These are phyloP conservation scores for Glycine soja DNA, from an alignment of 306 rosid species.

Conservation along the genomic window DNA sequence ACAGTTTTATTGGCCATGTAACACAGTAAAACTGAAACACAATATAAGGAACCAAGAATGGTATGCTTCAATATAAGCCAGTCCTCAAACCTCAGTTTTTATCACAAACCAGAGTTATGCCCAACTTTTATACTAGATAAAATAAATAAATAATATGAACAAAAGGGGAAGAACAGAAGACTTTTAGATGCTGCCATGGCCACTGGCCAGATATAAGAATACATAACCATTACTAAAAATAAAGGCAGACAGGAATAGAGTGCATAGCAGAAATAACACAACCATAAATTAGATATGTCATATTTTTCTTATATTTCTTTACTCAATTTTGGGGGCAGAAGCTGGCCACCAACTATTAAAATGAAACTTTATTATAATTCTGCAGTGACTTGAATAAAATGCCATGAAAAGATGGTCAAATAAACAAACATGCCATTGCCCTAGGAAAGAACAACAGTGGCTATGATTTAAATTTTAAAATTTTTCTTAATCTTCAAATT, in stretches of 20 bases:
- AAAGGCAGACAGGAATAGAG: not conserved
- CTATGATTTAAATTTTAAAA: not conserved
- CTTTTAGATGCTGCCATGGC: conserved; percentile 6
- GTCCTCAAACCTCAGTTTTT: not conserved
- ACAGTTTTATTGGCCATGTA: not conserved
- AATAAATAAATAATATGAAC: not conserved
- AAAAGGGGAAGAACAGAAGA: not conserved
- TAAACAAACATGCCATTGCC: conserved; percentile 21
- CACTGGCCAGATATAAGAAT: conserved; percentile 5
- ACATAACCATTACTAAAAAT: not conserved
- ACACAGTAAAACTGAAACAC: conserved; percentile 19
- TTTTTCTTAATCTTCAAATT: not conserved
- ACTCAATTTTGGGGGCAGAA: conserved; percentile 12
- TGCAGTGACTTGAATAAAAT: not conserved
- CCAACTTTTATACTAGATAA: not conserved
- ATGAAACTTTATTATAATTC: conserved; percentile 1
- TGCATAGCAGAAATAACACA: conserved; percentile 24
- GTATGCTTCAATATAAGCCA: conserved; percentile 8
- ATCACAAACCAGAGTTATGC: conserved; percentile 12
- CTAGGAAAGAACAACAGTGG: conserved; percentile 12
- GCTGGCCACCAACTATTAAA: not conserved
- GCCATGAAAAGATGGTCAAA: not conserved
- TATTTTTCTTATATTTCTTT: not conserved
- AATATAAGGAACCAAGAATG: conserved; percentile 20
- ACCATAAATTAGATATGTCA: not conserved